phyloP scores from a whole-genome alignment of 192 early-diverging fungal genomes.

The Coemansia guatemalensis region DNA sequence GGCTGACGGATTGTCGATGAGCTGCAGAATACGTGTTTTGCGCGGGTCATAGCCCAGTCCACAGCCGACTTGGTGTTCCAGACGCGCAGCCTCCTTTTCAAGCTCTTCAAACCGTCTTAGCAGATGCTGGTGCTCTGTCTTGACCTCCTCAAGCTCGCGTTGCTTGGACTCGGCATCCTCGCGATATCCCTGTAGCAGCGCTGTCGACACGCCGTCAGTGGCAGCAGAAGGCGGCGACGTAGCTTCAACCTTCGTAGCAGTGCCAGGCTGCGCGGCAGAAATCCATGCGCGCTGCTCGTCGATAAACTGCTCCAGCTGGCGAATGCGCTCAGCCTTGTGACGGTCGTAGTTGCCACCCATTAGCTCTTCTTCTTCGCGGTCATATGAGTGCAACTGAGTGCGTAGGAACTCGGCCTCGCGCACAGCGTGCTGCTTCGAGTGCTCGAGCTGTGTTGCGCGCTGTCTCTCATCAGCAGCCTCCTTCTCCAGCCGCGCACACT shows the following conservation, averaged over 20 bases:
- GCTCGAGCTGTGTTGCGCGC: constrained; percentile 38
- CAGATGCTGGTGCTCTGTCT: constrained; percentile 16
- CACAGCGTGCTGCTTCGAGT: constrained; percentile 55
- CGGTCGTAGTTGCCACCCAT: constrained; percentile 59
- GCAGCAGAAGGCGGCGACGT: not conserved
- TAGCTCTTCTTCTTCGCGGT: constrained; percentile 33
- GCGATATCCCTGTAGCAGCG: constrained; percentile 29
- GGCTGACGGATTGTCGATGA: constrained; percentile 75
- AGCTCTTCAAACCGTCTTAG: constrained; percentile 32
- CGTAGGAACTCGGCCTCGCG: constrained; percentile 65
- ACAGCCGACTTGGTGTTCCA: constrained; percentile 65
- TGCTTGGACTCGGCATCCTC: constrained; percentile 27
- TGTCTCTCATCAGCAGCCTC: constrained; percentile 25
- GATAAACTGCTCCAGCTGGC: constrained; percentile 62
- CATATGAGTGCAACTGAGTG: constrained; percentile 61
- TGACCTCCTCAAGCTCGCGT: constrained; percentile 11
- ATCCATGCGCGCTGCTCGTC: constrained; percentile 57
- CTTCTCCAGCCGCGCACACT: constrained; percentile 13
- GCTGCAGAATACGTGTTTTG: constrained; percentile 65
- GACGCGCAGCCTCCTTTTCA: constrained; percentile 56
- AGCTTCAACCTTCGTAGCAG: not conserved
- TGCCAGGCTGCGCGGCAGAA: constrained; percentile 7
- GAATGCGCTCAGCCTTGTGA: constrained; percentile 60
- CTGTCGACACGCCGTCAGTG: constrained; percentile 1
- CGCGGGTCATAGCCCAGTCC: constrained; percentile 59